Percentiles rank a stretch among this genome's conserved stretches.
phyloP scores from a whole-genome alignment of 2,329 filamentous ascomycete species.

The Cordyceps militaris region DNA sequence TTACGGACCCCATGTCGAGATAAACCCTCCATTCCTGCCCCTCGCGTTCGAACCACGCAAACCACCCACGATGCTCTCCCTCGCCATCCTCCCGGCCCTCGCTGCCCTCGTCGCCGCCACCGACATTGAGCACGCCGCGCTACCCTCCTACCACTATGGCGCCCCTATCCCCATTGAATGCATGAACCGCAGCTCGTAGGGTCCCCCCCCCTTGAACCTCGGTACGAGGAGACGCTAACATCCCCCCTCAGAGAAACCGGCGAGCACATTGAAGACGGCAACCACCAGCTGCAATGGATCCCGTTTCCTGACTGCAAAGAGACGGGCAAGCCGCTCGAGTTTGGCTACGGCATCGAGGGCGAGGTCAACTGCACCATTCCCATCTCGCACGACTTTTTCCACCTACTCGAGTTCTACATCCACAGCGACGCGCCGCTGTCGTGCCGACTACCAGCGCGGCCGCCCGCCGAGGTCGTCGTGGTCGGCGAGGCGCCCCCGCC shows the following conservation, averaged over 20 bases:
- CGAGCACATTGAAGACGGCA: slow-evolving; percentile 76
- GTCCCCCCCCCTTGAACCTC: slow-evolving; percentile 16
- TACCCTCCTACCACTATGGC: slow-evolving; percentile 59
- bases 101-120: slow-evolving; percentile 19
- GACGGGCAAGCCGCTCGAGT: slow-evolving; percentile 71
- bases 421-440: slow-evolving; percentile 91
- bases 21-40: not conserved
- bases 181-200: slow-evolving; percentile 66
- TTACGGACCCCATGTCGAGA: not conserved
- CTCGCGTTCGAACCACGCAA: not conserved
- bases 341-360: slow-evolving; percentile 75
- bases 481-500: slow-evolving; percentile 43
- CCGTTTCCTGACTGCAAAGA: slow-evolving; percentile 89
- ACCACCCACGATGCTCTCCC: slow-evolving; percentile 10
- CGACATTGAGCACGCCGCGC: slow-evolving; percentile 30
- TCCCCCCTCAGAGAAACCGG: slow-evolving; percentile 62
- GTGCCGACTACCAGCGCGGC: slow-evolving; percentile 80
- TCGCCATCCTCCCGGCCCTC: slow-evolving; percentile 19
- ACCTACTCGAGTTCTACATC: slow-evolving; percentile 93
- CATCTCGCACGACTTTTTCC: slow-evolving; percentile 71
- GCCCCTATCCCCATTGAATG: slow-evolving; percentile 64
- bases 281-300: slow-evolving; percentile 82
- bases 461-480: slow-evolving; percentile 48
- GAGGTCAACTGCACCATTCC: slow-evolving; percentile 81
- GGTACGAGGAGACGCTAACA: not conserved